Evolutionary conservation across 148 eudicot species (phyloP), one percentile per base, ranked within the genome.

Genomic region (Rhododendron henanense): DNA sequence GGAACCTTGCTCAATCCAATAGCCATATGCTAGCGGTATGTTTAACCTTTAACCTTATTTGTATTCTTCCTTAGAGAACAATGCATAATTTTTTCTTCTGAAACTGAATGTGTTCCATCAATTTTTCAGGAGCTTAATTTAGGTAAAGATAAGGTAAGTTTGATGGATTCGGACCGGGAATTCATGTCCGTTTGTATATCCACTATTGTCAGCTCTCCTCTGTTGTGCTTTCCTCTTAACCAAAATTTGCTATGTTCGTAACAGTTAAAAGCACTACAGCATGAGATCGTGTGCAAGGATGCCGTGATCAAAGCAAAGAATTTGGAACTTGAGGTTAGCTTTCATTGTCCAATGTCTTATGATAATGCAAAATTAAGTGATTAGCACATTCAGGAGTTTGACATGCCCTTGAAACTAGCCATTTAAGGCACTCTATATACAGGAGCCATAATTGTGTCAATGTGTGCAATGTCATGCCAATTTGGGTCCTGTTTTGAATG

Each of bases 1-100:
- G 89, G 93, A 90, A 86, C 57, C 93, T 94, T 87, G 95, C 95
- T 87, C 97, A 93, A 87, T 85, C 90, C 65, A 92, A 94, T 57
- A 87, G 91, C 65, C 97, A 88, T 71, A 93, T 93, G 91, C 83
- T 88, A 84, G 95, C 94, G 87, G 97, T 94, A 37, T 61, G 86
- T 85, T 80, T 67, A 3, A 25, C 33, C 10, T 82, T 84, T 61
- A 15, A 39, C 79, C 35, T 65, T 50, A 39, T 6, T 8, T 5
- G 15, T 79, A 23, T 82, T 19, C 48, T 51, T 39, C 48, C 61
- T 83, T 28, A 33, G 33, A 31, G 57, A 55, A 81, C 51, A 35
- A 84, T 63, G 15, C 33, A 63, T 79, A 73, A 81, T 84, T 41
- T 75, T 4, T 61, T 69, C 44, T 63, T 21, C 37, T 69, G 78